Evolutionary conservation across 805 yeast genomes (phyloP), one percentile per base, ranked within the genome.

Genomic region (Tetrapisispora nanseiensis): DNA sequence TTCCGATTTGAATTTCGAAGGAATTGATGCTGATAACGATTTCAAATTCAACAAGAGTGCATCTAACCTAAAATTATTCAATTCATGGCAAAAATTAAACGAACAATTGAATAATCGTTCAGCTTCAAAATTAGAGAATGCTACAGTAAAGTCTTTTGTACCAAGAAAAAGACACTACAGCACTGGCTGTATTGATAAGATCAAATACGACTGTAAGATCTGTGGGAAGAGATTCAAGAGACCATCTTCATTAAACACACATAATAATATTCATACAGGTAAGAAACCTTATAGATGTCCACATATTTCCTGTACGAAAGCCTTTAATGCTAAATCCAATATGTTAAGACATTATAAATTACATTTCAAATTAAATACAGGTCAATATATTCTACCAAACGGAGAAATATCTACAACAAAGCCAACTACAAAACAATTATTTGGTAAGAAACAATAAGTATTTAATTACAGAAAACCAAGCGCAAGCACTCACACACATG

Each of bases 181-280:
- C 26, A 39, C 35, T 10, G 41, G 36, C 11, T 26, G 37, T 28
- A 22, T 36, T 29, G 41, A 40, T 12, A 42, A 40, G 11, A 41
- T 37, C n/a, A 51, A 46, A 38, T 50, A 69, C 47, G 76, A 71
- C 50, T 86, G 95, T 56, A 67, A 70, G n/a, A 76, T 68, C 50
- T 86, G 95, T 63, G 80, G 76, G 18, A 86, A 86, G 57, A 61
- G 76, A 42, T 86, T 86, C 54, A 80, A 92, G 0, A 92, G 87
- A 57, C 89, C 95, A 33, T 95, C 95, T 13, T 86, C 86, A 55
- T 66, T 86, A 48, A 65, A 87, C 36, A 86, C 95, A 0, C 95
- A 86, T 64, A 65, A 75, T 56, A 69, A 95, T 48, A 71, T 85
- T 26, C 95, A 86, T 54, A 85, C 95, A 1, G 95, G 95, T 20